Conservation (phyloP, 352 stramenopile species). For the Pythium insidiosum region DNA sequence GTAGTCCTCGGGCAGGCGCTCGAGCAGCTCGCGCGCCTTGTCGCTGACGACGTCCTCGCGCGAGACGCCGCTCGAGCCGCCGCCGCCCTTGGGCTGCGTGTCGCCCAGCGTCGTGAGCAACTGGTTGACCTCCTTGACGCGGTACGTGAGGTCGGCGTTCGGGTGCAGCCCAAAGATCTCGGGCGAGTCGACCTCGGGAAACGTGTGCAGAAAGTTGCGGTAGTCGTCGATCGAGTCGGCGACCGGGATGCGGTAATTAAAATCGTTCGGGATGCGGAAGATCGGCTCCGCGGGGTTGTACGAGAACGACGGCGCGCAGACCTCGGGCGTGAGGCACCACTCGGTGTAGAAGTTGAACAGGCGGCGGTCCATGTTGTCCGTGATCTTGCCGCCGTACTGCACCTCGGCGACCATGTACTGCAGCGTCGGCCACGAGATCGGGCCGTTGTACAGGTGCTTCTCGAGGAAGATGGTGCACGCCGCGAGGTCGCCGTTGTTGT, state of each 20-base stretch:
- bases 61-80: conserved; percentile 81
- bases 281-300: conserved; percentile 94
- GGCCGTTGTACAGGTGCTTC: conserved; percentile 97
- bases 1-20: conserved; percentile 94
- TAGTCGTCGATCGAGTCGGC: conserved; percentile 93
- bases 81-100: conserved; percentile 94
- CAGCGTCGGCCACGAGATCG: conserved; percentile 97
- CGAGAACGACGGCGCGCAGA: conserved; percentile 80
- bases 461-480: conserved; percentile 98
- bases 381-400: conserved; percentile 99
- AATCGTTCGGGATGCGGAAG: conserved; percentile 96
- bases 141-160: conserved; percentile 98
- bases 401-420: conserved; percentile 99
- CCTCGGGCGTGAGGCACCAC: conserved; percentile 92
- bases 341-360: conserved; percentile 98
- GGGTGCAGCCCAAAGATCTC: conserved; percentile 99
- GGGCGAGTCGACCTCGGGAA: conserved; percentile 96
- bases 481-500: conserved; percentile 97
- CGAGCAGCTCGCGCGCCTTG: conserved; percentile 92
- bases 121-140: conserved; percentile 94
- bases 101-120: conserved; percentile 93
- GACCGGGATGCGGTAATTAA: conserved; percentile 93
- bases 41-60: conserved; percentile 96
- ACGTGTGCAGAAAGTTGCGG: conserved; percentile 91
- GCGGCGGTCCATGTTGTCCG: conserved; percentile 96